Evolutionary conservation across 352 stramenopile genomes (phyloP).

Genomic region (Globisporangium acanthophoron): DNA sequence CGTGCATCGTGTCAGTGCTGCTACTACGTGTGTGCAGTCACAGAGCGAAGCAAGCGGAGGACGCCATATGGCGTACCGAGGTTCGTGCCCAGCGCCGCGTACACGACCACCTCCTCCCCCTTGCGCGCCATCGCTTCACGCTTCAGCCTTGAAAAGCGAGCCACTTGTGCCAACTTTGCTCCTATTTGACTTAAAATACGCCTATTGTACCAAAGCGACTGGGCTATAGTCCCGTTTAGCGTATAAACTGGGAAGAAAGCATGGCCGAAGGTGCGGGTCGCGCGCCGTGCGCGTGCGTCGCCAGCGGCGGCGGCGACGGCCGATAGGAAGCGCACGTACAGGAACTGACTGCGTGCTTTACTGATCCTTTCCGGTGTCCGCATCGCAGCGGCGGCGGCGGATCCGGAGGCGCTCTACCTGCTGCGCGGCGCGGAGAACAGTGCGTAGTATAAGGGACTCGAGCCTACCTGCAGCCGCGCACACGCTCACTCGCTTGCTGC

Average conservation of each 20-base stretch:
- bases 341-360: background rate
- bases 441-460: constrained; percentile 15
- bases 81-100: constrained; percentile 70
- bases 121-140: background rate
- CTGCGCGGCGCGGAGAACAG: constrained; percentile 50
- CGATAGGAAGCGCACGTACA: background rate
- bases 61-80: constrained; percentile 29
- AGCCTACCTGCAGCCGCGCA: background rate
- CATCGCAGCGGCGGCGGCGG: constrained; percentile 1
- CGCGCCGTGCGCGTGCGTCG: too few species aligned
- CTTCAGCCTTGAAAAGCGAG: too few species aligned
- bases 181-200: too few species aligned
- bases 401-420: constrained; percentile 54
- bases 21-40: background rate
- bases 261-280: too few species aligned
- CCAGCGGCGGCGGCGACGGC: too few species aligned
- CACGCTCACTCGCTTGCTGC: background rate
- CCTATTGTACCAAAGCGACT: too few species aligned
- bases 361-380: constrained; percentile 10
- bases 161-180: too few species aligned
- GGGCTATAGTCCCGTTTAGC: too few species aligned
- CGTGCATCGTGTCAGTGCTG: too few species aligned
- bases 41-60: background rate
- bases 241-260: too few species aligned
- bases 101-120: constrained; percentile 25